A percentile compares a stretch with the other conserved stretches of the same genome.
Conservation (phyloP, 768 basidiomycete genomes). For the Xerocomellus dryophilus region DNA sequence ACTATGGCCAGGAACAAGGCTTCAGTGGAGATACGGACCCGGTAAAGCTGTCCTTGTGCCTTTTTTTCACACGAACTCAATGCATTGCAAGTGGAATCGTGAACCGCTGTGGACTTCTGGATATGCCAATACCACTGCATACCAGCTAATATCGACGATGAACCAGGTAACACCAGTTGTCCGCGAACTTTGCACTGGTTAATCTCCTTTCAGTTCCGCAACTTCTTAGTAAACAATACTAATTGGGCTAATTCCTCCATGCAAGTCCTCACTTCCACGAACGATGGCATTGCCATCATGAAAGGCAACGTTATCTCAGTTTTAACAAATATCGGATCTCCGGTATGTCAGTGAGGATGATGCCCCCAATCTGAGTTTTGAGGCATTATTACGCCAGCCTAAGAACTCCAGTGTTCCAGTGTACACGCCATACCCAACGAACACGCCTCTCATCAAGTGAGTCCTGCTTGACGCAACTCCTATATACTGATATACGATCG, state of each 20-base stretch:
- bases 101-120: slow-evolving; percentile 72
- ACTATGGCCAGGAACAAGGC: slow-evolving; percentile 78
- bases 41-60: slow-evolving; percentile 35
- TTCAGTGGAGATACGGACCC: slow-evolving; percentile 66
- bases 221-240: slow-evolving; percentile 52
- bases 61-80: neutral
- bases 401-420: slow-evolving; percentile 55
- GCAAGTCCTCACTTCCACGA: slow-evolving; percentile 48
- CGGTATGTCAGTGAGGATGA: slow-evolving; percentile 37
- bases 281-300: slow-evolving; percentile 56
- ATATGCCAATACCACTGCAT: slow-evolving; percentile 56
- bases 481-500: neutral
- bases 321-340: slow-evolving; percentile 71
- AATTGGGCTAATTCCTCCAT: slow-evolving; percentile 52
- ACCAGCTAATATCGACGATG: slow-evolving; percentile 56
- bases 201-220: slow-evolving; percentile 48
- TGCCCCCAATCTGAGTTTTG: neutral
- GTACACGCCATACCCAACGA: slow-evolving; percentile 49
- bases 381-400: slow-evolving; percentile 38
- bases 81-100: slow-evolving; percentile 55
- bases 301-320: slow-evolving; percentile 63
- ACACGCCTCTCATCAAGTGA: slow-evolving; percentile 56
- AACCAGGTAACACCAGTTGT: slow-evolving; percentile 44
- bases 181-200: neutral
- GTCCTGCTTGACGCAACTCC: slow-evolving; percentile 19